These are phyloP conservation scores for Microsporum canis DNA, from an alignment of 2,329 filamentous ascomycete species.

Conservation along the genomic window DNA sequence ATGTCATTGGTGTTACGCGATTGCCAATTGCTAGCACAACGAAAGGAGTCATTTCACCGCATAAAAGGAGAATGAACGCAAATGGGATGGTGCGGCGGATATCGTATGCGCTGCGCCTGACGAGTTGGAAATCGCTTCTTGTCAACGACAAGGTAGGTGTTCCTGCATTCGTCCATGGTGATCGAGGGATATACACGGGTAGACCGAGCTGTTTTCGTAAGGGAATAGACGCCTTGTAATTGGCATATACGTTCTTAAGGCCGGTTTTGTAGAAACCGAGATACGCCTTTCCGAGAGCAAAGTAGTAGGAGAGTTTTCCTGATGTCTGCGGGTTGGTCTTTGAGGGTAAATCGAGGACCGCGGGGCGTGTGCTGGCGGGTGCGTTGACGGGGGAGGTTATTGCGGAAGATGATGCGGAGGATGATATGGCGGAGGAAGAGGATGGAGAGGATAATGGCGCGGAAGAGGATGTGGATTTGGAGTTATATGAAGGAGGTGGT, in stretches of 20 bases:
- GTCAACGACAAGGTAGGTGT: slow-evolving; percentile 30
- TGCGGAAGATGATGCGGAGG: not conserved
- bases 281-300: slow-evolving; percentile 60
- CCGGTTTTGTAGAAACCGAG: slow-evolving; percentile 79
- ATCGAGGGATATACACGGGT: slow-evolving; percentile 25
- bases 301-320: slow-evolving; percentile 24
- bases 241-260: slow-evolving; percentile 60
- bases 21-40: slow-evolving; percentile 60
- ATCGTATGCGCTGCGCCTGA: slow-evolving; percentile 59
- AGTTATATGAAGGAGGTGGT: not conserved
- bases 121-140: slow-evolving; percentile 59
- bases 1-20: slow-evolving; percentile 63
- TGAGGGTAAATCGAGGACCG: slow-evolving; percentile 52
- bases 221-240: slow-evolving; percentile 38
- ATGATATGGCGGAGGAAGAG: not conserved
- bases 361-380: slow-evolving; percentile 42
- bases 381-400: slow-evolving; percentile 16
- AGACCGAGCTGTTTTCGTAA: slow-evolving; percentile 24
- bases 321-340: slow-evolving; percentile 30
- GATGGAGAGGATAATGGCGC: not conserved
- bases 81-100: slow-evolving; percentile 69
- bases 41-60: slow-evolving; percentile 78
- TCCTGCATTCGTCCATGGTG: slow-evolving; percentile 15
- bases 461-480: not conserved
- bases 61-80: slow-evolving; percentile 59